These are phyloP conservation scores for Lasiodiplodia gonubiensis DNA, from an alignment of 2,329 filamentous ascomycete genomes.

Conservation along the genomic window DNA sequence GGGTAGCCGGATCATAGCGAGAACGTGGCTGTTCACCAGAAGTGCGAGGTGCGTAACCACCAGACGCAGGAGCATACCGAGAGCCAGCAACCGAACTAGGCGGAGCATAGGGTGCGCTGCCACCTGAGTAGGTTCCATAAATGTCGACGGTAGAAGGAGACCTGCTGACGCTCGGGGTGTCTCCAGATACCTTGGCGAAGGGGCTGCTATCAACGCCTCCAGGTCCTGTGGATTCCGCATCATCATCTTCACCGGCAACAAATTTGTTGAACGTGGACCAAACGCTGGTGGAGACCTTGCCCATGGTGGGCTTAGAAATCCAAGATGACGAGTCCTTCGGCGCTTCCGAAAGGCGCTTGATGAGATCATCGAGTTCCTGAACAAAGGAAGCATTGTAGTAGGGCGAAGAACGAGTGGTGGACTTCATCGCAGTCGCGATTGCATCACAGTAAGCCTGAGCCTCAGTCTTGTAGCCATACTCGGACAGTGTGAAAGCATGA, in stretches of 20 bases:
- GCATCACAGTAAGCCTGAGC: slow-evolving; percentile 91
- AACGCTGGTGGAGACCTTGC: slow-evolving; percentile 89
- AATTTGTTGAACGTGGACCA: slow-evolving; percentile 97
- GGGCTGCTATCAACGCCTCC: slow-evolving; percentile 68
- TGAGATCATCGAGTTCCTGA: slow-evolving; percentile 79
- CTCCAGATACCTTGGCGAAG: slow-evolving; percentile 81
- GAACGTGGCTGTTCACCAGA: slow-evolving; percentile 59
- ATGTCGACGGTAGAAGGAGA: slow-evolving; percentile 75
- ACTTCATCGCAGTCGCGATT: slow-evolving; percentile 75
- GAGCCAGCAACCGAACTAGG: slow-evolving; percentile 41
- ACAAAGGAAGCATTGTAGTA: slow-evolving; percentile 84
- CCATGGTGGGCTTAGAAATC: slow-evolving; percentile 95
- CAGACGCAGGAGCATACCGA: slow-evolving; percentile 45
- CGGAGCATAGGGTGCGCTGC: slow-evolving; percentile 46
- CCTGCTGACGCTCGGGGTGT: slow-evolving; percentile 54
- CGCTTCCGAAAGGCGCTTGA: slow-evolving; percentile 80
- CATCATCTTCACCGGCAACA: slow-evolving; percentile 86
- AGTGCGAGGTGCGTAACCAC: slow-evolving; percentile 52
- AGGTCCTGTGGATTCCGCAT: slow-evolving; percentile 64
- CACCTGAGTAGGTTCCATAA: slow-evolving; percentile 65
- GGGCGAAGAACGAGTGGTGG: slow-evolving; percentile 80
- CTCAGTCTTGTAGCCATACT: slow-evolving; percentile 80
- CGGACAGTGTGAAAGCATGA: slow-evolving; percentile 82
- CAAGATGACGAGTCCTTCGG: slow-evolving; percentile 85
- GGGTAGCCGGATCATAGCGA: slow-evolving; percentile 49